Base-by-base conservation (phyloP, 305 asterid species). In the Rubia tinctorum region DNA sequence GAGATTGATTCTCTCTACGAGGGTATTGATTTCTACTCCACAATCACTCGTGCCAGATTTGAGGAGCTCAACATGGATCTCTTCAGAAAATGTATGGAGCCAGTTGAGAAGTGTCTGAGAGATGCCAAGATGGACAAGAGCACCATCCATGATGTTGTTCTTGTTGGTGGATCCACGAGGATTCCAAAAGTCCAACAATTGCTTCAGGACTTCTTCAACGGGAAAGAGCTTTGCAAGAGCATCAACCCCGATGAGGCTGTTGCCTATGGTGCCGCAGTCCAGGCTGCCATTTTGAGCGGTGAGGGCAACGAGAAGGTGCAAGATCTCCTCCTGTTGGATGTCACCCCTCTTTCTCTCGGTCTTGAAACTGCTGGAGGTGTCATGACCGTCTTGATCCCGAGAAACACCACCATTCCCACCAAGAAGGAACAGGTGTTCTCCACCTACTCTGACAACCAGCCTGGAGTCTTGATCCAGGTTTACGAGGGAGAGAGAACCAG, bases 41-140 rank as follows among this genome's bases (percentile, higher is more conserved):
- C 96, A 72, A 90, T 90, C 45, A 86, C 96, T 2, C 89, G 93
- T 39, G 96, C 96, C 17, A 85, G 96, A 61, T 90, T 90, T 2
- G 96, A 90, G 82, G 93, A 90, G 86, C 82, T 86, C 22, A 90
- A 90, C 82, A 90, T 90, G 96, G 96, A 90, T 74, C 79, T 90
- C 47, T 90, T 90, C 78, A 82, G 91, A 45, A 88, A 88, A 77
- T 90, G 96, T 44, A 87, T 90, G 94, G 92, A 90, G 49, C 96
- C 92, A 0, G 96, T 90, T 5, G 94, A 90, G 86, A 88, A 90
- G 81, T 90, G 96, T 66, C 58, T 88, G 79, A 84, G 93, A 77
- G 96, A 86, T 76, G 93, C 96, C 0, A 88, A 86, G 88, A 88
- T 90, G 96, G 93, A 88, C 69, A 91, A 89, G 80, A 85, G 90